Conservation (phyloP, 2,329 filamentous ascomycete genomes). For the Colletotrichum caudatum region DNA sequence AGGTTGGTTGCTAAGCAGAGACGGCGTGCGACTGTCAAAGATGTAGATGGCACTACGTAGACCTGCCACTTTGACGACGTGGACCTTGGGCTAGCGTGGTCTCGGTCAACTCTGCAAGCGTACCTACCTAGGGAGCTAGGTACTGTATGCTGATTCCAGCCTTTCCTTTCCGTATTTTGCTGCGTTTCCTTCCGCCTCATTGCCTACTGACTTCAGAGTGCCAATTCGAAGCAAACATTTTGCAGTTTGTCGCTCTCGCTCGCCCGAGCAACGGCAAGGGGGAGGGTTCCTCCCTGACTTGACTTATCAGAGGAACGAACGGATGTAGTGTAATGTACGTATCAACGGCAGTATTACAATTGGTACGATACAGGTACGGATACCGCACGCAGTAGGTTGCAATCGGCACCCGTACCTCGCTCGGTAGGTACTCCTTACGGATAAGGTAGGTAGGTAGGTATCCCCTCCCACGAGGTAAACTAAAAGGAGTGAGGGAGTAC, state of each 20-base stretch:
- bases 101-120: conserved; percentile 41
- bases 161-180: not conserved
- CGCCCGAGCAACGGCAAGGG: not conserved
- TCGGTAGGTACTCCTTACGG: not conserved
- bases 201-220: conserved; percentile 1
- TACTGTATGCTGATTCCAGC: not conserved
- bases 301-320: not conserved
- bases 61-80: conserved; percentile 39
- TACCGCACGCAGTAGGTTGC: not conserved
- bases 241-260: not conserved
- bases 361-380: not conserved
- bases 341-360: no score
- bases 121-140: not conserved
- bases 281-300: not conserved
- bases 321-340: no score
- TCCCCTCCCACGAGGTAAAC: not conserved
- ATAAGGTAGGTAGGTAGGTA: not conserved
- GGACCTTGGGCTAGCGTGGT: conserved; percentile 35
- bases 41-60: conserved; percentile 19
- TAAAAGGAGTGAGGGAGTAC: not conserved
- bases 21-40: conserved; percentile 26
- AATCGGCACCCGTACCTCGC: not conserved
- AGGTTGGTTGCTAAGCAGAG: conserved; percentile 36
- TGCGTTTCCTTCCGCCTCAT: not conserved
- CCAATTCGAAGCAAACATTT: conserved; percentile 7